A percentile compares a stretch with the other conserved stretches of the same genome.
phyloP scores from a whole-genome alignment of 108 stramenopile genomes.

The Cyclotella atomus region DNA sequence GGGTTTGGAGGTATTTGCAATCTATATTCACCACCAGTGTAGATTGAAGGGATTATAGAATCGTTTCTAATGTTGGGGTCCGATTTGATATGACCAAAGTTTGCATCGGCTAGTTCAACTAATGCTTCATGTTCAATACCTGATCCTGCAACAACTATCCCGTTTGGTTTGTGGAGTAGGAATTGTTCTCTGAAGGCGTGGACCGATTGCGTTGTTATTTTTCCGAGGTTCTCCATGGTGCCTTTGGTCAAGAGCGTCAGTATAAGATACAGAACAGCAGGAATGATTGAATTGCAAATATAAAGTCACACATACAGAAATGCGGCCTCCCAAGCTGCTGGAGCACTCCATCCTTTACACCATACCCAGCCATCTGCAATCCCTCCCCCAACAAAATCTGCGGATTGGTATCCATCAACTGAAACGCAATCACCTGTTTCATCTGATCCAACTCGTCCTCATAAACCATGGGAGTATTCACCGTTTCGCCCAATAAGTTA shows the following conservation, averaged over 20 bases:
- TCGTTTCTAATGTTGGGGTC: slow-evolving; percentile 1
- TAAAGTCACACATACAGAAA: slow-evolving; percentile 46
- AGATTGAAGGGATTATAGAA: slow-evolving; percentile 54
- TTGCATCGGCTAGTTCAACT: slow-evolving; percentile 75
- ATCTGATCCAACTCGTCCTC: slow-evolving; percentile 69
- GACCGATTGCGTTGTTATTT: slow-evolving; percentile 70
- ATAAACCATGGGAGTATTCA: slow-evolving; percentile 67
- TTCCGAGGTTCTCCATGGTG: slow-evolving; percentile 60
- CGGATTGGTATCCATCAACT: slow-evolving; percentile 77
- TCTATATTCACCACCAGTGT: slow-evolving; percentile 74
- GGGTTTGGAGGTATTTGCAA: slow-evolving; percentile 40
- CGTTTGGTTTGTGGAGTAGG: slow-evolving; percentile 71
- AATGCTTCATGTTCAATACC: slow-evolving; percentile 94
- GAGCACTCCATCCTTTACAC: slow-evolving; percentile 41
- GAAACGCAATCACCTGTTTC: slow-evolving; percentile 80
- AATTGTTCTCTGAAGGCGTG: slow-evolving; percentile 63
- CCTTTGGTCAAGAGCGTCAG: slow-evolving; percentile 5
- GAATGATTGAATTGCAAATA: not conserved
- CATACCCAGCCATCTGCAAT: slow-evolving; percentile 90
- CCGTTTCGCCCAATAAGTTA: slow-evolving; percentile 74
- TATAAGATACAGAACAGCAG: not conserved
- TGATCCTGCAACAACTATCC: slow-evolving; percentile 91
- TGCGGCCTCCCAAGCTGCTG: slow-evolving; percentile 90
- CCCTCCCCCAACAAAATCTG: slow-evolving; percentile 86
- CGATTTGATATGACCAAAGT: slow-evolving; percentile 76